A percentile compares a stretch with the other conserved stretches of the same genome.
Conservation (phyloP, 1,284 basidiomycete species). For the Neotropicomus parvogracilis region DNA sequence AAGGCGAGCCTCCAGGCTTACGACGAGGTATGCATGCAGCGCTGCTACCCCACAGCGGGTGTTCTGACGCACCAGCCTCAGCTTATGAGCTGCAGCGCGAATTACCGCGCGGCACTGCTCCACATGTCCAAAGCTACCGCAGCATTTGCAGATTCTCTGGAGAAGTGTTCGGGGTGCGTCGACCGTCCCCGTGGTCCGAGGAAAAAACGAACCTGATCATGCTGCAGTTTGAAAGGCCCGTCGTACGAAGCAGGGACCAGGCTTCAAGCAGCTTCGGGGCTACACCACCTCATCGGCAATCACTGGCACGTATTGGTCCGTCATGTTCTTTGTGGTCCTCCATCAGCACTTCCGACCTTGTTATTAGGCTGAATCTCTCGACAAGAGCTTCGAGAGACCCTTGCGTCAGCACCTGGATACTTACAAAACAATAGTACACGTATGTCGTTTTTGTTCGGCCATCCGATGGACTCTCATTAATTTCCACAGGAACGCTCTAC, state of each 20-base stretch:
- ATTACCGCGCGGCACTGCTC: conserved; percentile 81
- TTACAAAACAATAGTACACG: conserved; percentile 72
- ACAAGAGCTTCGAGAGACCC: conserved; percentile 89
- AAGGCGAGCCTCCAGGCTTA: conserved; percentile 76
- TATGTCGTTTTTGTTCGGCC: conserved; percentile 37
- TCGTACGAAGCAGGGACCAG: conserved; percentile 74
- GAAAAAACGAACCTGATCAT: conserved; percentile 4
- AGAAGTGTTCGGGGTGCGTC: conserved; percentile 74
- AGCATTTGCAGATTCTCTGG: conserved; percentile 82
- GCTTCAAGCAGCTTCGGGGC: conserved; percentile 79
- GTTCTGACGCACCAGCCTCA: conserved; percentile 35
- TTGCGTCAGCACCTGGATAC: conserved; percentile 79
- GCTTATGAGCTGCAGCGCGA: conserved; percentile 76
- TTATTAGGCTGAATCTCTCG: conserved; percentile 74
- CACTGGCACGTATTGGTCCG: conserved; percentile 87
- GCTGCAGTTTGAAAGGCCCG: conserved; percentile 68
- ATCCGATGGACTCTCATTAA: conserved; percentile 3
- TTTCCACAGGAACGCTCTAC: conserved; percentile 66
- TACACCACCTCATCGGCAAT: conserved; percentile 90
- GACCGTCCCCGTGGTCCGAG: not conserved
- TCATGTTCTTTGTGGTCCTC: conserved; percentile 10
- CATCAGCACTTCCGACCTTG: conserved; percentile 3
- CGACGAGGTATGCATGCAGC: conserved; percentile 58
- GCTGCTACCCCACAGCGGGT: not conserved
- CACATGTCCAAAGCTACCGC: conserved; percentile 85